Percentiles rank a stretch among this genome's conserved stretches.
phyloP scores from a whole-genome alignment of 129 eudicot genomes.

The Pulicaria dysenterica region DNA sequence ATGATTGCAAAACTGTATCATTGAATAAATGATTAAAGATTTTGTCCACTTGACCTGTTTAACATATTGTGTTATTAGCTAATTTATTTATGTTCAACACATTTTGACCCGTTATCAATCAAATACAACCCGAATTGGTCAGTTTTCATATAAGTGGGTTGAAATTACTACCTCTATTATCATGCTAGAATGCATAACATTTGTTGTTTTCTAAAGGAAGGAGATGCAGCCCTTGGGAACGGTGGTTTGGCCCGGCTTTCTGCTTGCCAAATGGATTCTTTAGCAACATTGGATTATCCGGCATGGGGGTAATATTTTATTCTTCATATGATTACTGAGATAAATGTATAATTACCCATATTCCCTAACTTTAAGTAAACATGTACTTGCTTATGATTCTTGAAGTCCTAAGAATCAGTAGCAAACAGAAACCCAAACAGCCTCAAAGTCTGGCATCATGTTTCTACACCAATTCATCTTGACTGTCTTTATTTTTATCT shows the following conservation, averaged over 20 bases:
- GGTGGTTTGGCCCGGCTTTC: constrained; percentile 72
- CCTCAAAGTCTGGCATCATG: background rate
- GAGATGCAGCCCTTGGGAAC: constrained; percentile 66
- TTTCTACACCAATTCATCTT: background rate
- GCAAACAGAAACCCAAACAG: background rate
- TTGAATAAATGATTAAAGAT: background rate
- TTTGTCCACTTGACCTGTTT: background rate
- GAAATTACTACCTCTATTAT: background rate
- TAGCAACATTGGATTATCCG: constrained; percentile 64
- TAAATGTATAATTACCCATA: background rate
- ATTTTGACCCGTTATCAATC: background rate
- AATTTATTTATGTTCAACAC: background rate
- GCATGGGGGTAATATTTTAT: constrained; percentile 58
- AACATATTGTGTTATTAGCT: too few species aligned
- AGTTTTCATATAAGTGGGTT: background rate
- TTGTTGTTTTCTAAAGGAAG: constrained; percentile 47
- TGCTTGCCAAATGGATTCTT: constrained; percentile 68
- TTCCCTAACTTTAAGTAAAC: background rate
- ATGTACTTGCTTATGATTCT: background rate
- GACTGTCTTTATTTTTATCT: background rate
- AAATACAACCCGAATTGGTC: background rate
- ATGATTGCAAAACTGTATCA: background rate
- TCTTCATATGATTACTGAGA: constrained; percentile 10
- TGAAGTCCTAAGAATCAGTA: background rate
- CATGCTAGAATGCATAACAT: constrained; percentile 14